Evolutionary conservation across 768 basidiomycete species (phyloP).

Genomic region (Gelatoporia subvermispora): DNA sequence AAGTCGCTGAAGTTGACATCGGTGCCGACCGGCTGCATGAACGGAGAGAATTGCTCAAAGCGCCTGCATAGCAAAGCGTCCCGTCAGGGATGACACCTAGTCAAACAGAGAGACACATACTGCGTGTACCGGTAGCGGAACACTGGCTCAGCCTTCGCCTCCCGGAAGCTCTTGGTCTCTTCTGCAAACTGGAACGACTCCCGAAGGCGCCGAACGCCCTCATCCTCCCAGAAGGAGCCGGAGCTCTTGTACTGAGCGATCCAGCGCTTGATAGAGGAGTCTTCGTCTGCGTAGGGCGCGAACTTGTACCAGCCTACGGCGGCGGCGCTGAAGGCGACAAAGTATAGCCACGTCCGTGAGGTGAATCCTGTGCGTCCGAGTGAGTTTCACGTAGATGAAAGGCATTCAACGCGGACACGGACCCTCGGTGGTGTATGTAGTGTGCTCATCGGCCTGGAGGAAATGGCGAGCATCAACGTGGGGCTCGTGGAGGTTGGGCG

Average conservation of each 20-base stretch:
- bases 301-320: slow-evolving; percentile 60
- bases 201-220: slow-evolving; percentile 55
- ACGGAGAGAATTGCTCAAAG: slow-evolving; percentile 57
- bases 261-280: slow-evolving; percentile 63
- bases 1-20: slow-evolving; percentile 31
- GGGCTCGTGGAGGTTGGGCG: slow-evolving; percentile 32
- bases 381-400: neutral
- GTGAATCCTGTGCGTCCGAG: slow-evolving; percentile 48
- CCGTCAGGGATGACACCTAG: neutral
- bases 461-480: slow-evolving; percentile 29
- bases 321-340: slow-evolving; percentile 44
- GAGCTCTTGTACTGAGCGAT: slow-evolving; percentile 55
- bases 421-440: slow-evolving; percentile 60
- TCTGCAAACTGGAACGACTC: slow-evolving; percentile 39
- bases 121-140: slow-evolving; percentile 70
- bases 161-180: slow-evolving; percentile 36
- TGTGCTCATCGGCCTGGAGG: slow-evolving; percentile 19
- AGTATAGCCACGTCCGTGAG: slow-evolving; percentile 64
- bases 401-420: slow-evolving; percentile 11
- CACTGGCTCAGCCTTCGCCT: slow-evolving; percentile 41
- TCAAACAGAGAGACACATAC: slow-evolving; percentile 39
- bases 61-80: slow-evolving; percentile 30
- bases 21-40: slow-evolving; percentile 54
- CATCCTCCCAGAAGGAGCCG: slow-evolving; percentile 45
- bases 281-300: slow-evolving; percentile 56